phyloP scores from a whole-genome alignment of 805 yeast genomes.

The Nakazawaea ernobii region DNA sequence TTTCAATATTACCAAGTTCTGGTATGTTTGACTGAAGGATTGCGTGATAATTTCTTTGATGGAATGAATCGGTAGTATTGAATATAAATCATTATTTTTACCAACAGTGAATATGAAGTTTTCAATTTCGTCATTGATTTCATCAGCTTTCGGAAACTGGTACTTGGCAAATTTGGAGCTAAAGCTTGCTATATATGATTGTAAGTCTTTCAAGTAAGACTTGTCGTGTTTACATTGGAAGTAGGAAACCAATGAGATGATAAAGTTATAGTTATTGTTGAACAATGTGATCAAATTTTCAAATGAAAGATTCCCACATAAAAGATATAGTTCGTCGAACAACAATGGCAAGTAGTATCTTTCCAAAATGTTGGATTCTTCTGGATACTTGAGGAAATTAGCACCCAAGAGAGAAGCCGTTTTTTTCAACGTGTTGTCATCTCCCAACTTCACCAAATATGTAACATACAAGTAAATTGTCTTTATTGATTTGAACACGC shows the following conservation, averaged over 20 bases:
- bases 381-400: neutral
- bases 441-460: neutral
- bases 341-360: conserved; percentile 3
- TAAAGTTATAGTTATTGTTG: conserved; percentile 2
- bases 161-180: neutral
- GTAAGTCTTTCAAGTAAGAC: neutral
- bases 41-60: neutral
- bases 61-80: neutral
- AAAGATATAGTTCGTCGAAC: neutral
- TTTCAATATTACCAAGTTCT: conserved; percentile 33
- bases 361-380: conserved; percentile 2
- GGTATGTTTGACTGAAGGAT: conserved; percentile 33
- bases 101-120: conserved; percentile 4
- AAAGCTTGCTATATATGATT: neutral
- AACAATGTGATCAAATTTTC: neutral
- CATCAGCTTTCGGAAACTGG: conserved; percentile 7
- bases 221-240: neutral
- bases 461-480: conserved; percentile 1
- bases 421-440: neutral
- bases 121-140: conserved; percentile 4
- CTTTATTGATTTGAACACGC: neutral
- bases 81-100: conserved; percentile 3
- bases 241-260: conserved; percentile 3
- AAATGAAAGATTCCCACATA: neutral
- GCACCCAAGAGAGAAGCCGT: neutral